Evolutionary conservation across 306 rosid genomes (phyloP).

Genomic region (Trifolium repens): DNA sequence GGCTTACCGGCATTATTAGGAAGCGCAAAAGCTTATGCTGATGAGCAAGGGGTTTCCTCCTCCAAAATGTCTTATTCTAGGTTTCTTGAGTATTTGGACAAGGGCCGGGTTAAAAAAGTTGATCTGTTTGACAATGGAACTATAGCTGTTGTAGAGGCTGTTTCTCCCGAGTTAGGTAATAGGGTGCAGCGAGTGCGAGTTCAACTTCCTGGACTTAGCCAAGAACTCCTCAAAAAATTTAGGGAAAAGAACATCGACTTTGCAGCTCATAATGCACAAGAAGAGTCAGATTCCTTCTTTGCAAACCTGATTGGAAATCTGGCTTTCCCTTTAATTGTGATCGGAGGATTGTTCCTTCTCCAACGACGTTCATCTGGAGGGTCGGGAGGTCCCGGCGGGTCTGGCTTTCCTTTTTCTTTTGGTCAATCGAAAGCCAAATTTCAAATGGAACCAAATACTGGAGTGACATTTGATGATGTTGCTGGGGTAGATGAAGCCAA

Average conservation of each 20-base stretch:
- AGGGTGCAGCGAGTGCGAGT: constrained; percentile 91
- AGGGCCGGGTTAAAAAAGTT: constrained; percentile 86
- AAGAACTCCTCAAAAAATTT: constrained; percentile 94
- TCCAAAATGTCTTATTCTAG: constrained; percentile 97
- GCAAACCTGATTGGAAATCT: constrained; percentile 89
- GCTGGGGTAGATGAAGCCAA: constrained; percentile 99
- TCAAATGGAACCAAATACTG: constrained; percentile 98
- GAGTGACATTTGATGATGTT: constrained; percentile 97
- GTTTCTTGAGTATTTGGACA: constrained; percentile 92
- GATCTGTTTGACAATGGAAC: constrained; percentile 94
- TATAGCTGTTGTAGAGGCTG: constrained; percentile 87
- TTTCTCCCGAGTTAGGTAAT: constrained; percentile 90
- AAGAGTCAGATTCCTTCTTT: constrained; percentile 84
- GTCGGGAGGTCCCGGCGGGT: constrained; percentile 95
- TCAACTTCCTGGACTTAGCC: constrained; percentile 96
- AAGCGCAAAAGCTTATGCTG: constrained; percentile 74
- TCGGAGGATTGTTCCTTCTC: constrained; percentile 92
- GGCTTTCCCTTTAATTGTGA: constrained; percentile 87
- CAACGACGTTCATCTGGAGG: constrained; percentile 97
- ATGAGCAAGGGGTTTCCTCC: constrained; percentile 90
- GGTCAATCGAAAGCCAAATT: constrained; percentile 98
- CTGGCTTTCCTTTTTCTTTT: constrained; percentile 85
- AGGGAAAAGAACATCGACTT: constrained; percentile 96
- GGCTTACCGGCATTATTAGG: constrained; percentile 74
- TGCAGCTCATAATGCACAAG: constrained; percentile 99